Evolutionary conservation across 2,329 filamentous ascomycete genomes (phyloP).

Genomic region (Fusarium sp.): DNA sequence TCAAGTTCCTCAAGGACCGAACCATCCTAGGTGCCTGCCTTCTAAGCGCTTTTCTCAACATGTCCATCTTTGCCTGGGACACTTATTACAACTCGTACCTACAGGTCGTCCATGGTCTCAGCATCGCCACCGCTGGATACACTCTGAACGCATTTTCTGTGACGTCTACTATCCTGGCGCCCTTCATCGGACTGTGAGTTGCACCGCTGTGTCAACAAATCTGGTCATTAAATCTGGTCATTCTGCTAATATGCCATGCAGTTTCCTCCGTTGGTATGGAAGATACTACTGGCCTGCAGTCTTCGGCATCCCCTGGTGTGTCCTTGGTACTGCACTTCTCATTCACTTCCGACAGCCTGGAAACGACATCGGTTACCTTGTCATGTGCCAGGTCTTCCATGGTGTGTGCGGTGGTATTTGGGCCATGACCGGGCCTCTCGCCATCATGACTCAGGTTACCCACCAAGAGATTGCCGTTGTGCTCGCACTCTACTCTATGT

Average conservation of each 20-base stretch:
- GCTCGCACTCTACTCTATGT: conserved; percentile 45
- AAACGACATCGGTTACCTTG: conserved; percentile 55
- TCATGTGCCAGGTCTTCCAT: conserved; percentile 63
- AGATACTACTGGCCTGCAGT: conserved; percentile 62
- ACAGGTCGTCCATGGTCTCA: conserved; percentile 60
- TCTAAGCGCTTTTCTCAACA: conserved; percentile 52
- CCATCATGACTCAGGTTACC: conserved; percentile 45
- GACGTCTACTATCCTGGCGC: conserved; percentile 58
- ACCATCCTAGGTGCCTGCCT: conserved; percentile 61
- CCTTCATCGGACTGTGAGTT: conserved; percentile 55
- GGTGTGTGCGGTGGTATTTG: conserved; percentile 63
- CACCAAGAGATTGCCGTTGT: conserved; percentile 48
- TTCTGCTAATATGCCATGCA: neutral
- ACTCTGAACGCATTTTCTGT: conserved; percentile 59
- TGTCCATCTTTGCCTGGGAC: conserved; percentile 54
- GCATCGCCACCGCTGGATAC: conserved; percentile 59
- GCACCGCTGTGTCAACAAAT: fast-evolving
- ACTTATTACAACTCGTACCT: conserved; percentile 63
- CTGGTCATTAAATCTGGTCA: neutral
- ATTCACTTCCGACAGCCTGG: conserved; percentile 48
- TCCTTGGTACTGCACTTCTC: conserved; percentile 60
- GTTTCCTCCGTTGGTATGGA: conserved; percentile 59
- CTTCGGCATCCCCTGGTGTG: conserved; percentile 64
- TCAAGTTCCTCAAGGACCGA: conserved; percentile 58
- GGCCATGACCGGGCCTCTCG: conserved; percentile 48